Evolutionary conservation across 257 asterid species (phyloP), one percentile per base, ranked within the genome.

Genomic region (Parsonsia alboflavescens): DNA sequence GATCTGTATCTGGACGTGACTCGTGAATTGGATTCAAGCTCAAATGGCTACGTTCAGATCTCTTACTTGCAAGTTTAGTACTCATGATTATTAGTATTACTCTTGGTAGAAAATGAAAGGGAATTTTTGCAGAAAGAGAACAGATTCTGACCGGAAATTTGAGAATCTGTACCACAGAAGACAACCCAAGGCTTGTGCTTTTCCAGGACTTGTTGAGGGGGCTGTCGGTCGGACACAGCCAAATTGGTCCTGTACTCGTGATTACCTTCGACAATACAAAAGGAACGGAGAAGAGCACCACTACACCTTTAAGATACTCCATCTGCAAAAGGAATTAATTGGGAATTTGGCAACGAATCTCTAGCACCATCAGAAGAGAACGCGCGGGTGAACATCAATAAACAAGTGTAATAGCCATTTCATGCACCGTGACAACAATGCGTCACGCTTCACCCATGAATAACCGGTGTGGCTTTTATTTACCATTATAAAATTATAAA

Each of bases 351-450:
- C 10, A 54, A 9, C 24, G 26, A 54, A 54, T 54, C 46, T 42
- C 46, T 54, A 33, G 39, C 3, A 33, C 39, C 39, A 54, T 22
- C 61, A 21, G 24, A 6, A 54, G 6, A 8, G 13, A 22, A 3
- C 39, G 39, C 39, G 39, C 39, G 1, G 39, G 39, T 46, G 13
- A 10, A 46, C 50, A 21, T 54, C 28, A 21, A n/a, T 7, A 12
- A 11, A 56, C 76, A 72, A 68, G 76, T 72, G 45, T 72, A 24
- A 30, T 19, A 12, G 0, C 41, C n/a, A 56, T 12, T 13, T 19
- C 68, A 72, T 42, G 57, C 68, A 57, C 5, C 57, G 19, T 22
- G 76, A 57, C 76, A 72, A 64, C 22, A 7, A 10, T 45, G 57
- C 33, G 8, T 24, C 16, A 64, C 24, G 9, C 46, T 42, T 42